Evolutionary conservation across 2,329 filamentous ascomycete genomes (phyloP).

Genomic region (Pyrenophora tritici-repentis): DNA sequence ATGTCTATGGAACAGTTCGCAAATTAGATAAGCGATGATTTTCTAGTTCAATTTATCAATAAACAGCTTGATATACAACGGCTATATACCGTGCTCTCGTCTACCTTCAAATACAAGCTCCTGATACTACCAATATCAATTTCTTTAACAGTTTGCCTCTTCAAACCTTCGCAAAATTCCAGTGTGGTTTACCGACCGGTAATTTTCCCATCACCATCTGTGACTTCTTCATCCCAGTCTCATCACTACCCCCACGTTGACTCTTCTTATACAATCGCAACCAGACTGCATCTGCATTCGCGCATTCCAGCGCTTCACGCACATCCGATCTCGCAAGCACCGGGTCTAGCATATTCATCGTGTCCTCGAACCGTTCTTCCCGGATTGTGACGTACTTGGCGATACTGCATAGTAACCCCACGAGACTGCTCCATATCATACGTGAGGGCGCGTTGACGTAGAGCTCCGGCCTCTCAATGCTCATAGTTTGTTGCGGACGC

Average conservation of each 20-base stretch:
- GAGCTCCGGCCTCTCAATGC: constrained; percentile 19
- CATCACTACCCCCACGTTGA: not conserved
- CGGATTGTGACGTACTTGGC: constrained; percentile 67
- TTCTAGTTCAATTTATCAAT: too few relatives aligned
- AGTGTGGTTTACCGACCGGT: constrained; percentile 17
- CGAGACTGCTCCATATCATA: constrained; percentile 67
- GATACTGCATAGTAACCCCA: constrained; percentile 64
- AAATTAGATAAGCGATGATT: too few relatives aligned
- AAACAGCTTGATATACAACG: too few relatives aligned
- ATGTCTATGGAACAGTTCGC: too few relatives aligned
- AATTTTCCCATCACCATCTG: not conserved
- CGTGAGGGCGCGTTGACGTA: constrained; percentile 63
- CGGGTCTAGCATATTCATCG: constrained; percentile 64
- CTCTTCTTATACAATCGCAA: constrained; percentile 48
- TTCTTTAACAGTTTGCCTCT: not conserved
- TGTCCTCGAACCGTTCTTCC: constrained; percentile 72
- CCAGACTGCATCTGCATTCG: constrained; percentile 81
- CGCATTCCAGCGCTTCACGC: constrained; percentile 62
- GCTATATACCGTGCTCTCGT: too few relatives aligned
- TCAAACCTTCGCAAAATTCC: constrained; percentile 15
- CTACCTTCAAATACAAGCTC: not conserved
- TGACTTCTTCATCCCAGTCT: not conserved
- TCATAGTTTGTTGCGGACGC: not conserved
- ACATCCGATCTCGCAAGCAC: constrained; percentile 53
- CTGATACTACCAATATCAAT: not conserved